phyloP scores from a whole-genome alignment of 1,139 yeast species.

The Protomyces pachydermus region DNA sequence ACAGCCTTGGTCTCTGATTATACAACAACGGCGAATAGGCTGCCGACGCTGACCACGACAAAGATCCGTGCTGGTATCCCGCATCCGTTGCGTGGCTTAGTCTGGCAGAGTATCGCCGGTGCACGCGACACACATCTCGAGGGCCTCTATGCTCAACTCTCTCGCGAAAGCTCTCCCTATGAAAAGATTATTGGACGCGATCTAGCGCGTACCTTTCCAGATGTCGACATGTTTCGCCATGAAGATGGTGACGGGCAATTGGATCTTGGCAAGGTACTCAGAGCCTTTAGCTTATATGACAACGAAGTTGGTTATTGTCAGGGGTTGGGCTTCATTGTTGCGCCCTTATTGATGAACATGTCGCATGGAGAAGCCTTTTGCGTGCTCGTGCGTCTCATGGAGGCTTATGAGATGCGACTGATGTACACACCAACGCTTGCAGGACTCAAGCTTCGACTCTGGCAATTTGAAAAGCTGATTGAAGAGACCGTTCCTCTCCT shows the following conservation, averaged over 20 bases:
- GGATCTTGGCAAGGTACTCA: constrained; percentile 54
- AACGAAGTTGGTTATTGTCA: constrained; percentile 69
- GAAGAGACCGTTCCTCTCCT: constrained; percentile 45
- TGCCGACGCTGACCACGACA: constrained; percentile 36
- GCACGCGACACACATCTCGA: constrained; percentile 39
- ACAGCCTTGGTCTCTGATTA: constrained; percentile 40
- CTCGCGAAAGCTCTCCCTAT: constrained; percentile 46
- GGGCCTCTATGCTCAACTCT: constrained; percentile 43
- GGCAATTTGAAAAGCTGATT: constrained; percentile 51
- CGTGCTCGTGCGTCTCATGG: constrained; percentile 57
- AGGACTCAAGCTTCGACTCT: constrained; percentile 53
- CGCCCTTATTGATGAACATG: constrained; percentile 54
- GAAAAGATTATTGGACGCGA: constrained; percentile 58
- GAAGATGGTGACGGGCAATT: constrained; percentile 45
- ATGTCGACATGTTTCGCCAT: constrained; percentile 49
- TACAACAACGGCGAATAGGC: constrained; percentile 36
- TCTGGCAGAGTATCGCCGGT: constrained; percentile 42
- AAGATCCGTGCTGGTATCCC: constrained; percentile 43
- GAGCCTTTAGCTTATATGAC: constrained; percentile 65
- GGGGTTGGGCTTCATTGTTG: constrained; percentile 59
- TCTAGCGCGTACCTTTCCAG: constrained; percentile 60
- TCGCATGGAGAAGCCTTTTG: constrained; percentile 51
- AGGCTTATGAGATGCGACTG: constrained; percentile 55
- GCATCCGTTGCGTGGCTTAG: constrained; percentile 41
- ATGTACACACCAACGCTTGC: constrained; percentile 57